Conservation (phyloP, 805 yeast species). For the Kuraishia cidri region DNA sequence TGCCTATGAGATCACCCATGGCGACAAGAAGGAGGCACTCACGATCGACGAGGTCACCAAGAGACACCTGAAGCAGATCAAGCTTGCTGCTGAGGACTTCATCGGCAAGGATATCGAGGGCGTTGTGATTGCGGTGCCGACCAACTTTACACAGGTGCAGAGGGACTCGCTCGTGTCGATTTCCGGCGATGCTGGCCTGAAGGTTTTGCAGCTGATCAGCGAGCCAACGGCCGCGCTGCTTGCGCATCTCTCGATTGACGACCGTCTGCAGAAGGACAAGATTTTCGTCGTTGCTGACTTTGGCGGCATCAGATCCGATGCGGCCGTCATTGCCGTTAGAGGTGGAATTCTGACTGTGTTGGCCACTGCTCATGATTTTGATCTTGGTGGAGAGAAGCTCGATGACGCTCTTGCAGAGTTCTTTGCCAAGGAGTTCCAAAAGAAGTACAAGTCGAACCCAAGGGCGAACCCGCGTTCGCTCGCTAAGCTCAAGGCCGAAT, state of each 20-base stretch:
- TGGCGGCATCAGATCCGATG: constrained; percentile 94
- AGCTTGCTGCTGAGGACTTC: constrained; percentile 87
- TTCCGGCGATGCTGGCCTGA: constrained; percentile 64
- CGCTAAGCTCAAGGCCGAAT: constrained; percentile 81
- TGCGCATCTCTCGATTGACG: constrained; percentile 56
- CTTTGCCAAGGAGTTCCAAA: constrained; percentile 91
- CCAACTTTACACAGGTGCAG: constrained; percentile 74
- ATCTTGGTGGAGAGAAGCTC: constrained; percentile 81
- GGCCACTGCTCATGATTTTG: constrained; percentile 74
- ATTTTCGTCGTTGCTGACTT: constrained; percentile 89
- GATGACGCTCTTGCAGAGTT: constrained; percentile 74
- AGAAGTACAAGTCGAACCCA: constrained; percentile 77
- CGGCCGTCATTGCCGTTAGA: constrained; percentile 86
- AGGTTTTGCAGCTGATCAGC: constrained; percentile 77
- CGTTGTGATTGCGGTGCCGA: constrained; percentile 85
- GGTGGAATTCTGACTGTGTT: constrained; percentile 89
- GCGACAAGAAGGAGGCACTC: constrained; percentile 40
- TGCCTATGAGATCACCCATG: constrained; percentile 52
- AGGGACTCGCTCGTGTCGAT: constrained; percentile 51
- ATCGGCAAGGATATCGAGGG: constrained; percentile 76
- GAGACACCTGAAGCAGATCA: constrained; percentile 78
- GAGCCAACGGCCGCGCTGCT: constrained; percentile 91
- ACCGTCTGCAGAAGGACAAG: constrained; percentile 51
- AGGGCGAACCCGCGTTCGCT: constrained; percentile 72
- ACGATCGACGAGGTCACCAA: constrained; percentile 71